Base-by-base conservation (phyloP, 495 filamentous ascomycete species). In the Amorphotheca resinae region DNA sequence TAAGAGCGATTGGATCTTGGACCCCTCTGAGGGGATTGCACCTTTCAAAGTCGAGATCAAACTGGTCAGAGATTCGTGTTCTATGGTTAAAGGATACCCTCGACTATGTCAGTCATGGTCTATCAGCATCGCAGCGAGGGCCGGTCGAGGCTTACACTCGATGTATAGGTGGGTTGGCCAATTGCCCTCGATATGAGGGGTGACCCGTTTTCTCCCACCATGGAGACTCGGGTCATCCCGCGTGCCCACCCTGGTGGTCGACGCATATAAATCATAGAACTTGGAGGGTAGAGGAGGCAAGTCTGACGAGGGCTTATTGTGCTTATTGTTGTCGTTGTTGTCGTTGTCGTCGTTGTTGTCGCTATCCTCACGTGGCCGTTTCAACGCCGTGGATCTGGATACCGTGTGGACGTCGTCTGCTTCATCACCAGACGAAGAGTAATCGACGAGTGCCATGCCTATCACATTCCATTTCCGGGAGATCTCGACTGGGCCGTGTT, bases 81-180 rank as follows among this genome's bases (percentile, higher is more conserved):
- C 73, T 41, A 61, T 48, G 39, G 70, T 60, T 0, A 68, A 63
- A 17, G 87, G 83, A 62, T 77, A 72, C 85, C 82, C 84, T 88
- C 67, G 49, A 48, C 39, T 23, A 22, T 33, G 28, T 53, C 38
- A 56, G 54, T 44, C 11, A 18, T 33, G 33, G 9, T 45, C 41
- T 11, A 25, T 22, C 6, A 7, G 21, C 2, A 40, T 3, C 7
- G 21, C 7, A 16, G n/a, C n/a, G 49, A 44, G 42, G 38, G 3
- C 9, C 22, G 20, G 18, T 23, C 28, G 31, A 21, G 20, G 64
- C 77, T 58, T 69, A 89, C 89, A 98, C 67, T 96, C 89, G 42
- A 96, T 67, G 59, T 93, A 98, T 16, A 95, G 52, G 60, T 95
- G 87, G 14, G 78, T 87, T 1, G 91, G 84, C 91, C 91, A 98